Percentiles rank a stretch among this genome's conserved stretches.
Conservation (phyloP, 805 yeast genomes). For the Candida patagonica region DNA sequence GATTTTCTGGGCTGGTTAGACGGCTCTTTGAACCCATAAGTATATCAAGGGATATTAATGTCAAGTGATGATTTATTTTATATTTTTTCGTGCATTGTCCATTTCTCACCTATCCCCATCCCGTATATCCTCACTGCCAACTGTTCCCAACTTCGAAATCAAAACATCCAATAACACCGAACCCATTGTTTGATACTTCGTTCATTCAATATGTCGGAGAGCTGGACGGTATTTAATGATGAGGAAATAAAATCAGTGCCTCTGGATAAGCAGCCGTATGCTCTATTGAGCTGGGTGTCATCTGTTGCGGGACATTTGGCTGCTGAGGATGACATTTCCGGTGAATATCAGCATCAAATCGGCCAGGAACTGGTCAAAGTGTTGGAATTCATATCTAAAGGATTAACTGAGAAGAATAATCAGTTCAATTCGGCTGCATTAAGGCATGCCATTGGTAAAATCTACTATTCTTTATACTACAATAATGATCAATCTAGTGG, state of each 20-base stretch:
- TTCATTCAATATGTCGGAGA: no score
- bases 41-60: no score
- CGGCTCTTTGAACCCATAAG: conserved; percentile 11
- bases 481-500: conserved; percentile 6
- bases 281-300: conserved; percentile 12
- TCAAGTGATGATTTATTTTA: no score
- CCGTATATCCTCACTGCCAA: no score
- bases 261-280: conserved; percentile 13
- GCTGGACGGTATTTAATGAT: not conserved
- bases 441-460: conserved; percentile 11
- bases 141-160: no score
- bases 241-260: conserved; percentile 9
- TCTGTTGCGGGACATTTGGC: conserved; percentile 5
- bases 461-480: conserved; percentile 10
- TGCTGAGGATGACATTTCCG: conserved; percentile 5
- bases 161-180: no score
- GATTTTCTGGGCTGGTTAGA: conserved; percentile 95
- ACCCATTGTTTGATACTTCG: no score
- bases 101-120: no score
- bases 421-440: conserved; percentile 11
- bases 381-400: conserved; percentile 9
- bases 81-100: no score
- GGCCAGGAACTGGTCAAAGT: conserved; percentile 7
- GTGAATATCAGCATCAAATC: conserved; percentile 13
- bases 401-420: not conserved